These are phyloP conservation scores for Rhynchosporium secalis DNA, from an alignment of 2,329 filamentous ascomycete genomes.

Conservation along the genomic window DNA sequence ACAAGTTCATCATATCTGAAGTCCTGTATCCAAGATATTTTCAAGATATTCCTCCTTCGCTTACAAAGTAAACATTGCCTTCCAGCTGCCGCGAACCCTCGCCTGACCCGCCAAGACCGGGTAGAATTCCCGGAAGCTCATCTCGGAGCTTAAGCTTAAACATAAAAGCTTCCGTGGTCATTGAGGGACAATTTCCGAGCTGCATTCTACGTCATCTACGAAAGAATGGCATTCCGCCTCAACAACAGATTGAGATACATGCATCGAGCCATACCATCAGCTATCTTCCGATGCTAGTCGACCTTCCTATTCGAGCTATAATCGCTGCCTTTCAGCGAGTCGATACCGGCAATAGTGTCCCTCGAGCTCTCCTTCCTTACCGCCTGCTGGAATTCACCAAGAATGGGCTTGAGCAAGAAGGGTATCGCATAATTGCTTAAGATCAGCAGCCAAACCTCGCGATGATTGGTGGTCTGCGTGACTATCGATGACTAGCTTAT, in stretches of 20 bases:
- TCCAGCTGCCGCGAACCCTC: too few species aligned
- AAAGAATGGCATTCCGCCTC: too few species aligned
- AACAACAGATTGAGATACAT: neutral
- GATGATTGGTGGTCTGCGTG: neutral
- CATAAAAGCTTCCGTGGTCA: neutral
- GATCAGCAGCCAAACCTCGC: neutral
- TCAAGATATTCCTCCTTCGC: too few species aligned
- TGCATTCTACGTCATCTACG: neutral
- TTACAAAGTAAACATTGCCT: too few species aligned
- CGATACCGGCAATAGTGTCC: neutral
- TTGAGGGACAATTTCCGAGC: neutral
- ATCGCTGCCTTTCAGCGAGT: neutral
- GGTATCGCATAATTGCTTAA: neutral
- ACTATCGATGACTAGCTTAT: neutral
- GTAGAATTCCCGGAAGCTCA: constrained; percentile 2
- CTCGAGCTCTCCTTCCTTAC: neutral
- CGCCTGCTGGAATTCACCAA: constrained; percentile 4
- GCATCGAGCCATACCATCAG: neutral
- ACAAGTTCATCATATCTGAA: too few species aligned
- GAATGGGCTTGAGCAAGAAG: neutral
- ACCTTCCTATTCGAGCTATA: neutral
- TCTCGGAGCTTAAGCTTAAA: constrained; percentile 3
- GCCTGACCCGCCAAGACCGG: neutral
- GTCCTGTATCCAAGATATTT: too few species aligned
- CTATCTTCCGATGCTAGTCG: neutral